Base-by-base conservation (phyloP, 2,329 filamentous ascomycete genomes). In the Nothophaeocryptopus gaeumannii region DNA sequence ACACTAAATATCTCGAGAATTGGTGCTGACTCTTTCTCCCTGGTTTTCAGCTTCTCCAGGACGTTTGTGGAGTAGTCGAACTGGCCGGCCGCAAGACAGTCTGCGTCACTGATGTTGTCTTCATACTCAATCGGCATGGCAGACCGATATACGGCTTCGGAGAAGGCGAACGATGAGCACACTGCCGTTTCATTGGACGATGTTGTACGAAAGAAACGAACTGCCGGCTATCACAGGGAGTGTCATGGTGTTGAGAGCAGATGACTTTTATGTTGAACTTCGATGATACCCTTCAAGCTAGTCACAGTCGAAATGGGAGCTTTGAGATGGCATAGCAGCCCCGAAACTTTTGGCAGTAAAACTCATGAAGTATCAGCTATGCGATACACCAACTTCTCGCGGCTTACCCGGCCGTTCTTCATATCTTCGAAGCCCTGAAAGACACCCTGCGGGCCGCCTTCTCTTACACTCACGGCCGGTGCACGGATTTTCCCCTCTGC, bases 41-140 rank as follows among this genome's bases (percentile, higher is more conserved):
- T 26, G 3, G 20, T 3, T 26, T 26, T 7, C 16, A 58, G 59
- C 30, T 64, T 1, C 40, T 67, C 2, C 46, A 44, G n/a, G 63
- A 67, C 31, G 54, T 59, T 34, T 53, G 50, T 32, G 62, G 60
- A 0, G 47, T 67, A 2, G 55, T 63, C 0, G 56, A 60, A 33
- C 37, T 39, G 20, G 50, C 40, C 11, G 54, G 50, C 1, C 41
- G 55, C 7, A 86, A 86, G 67, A 88, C 85, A 0, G 74, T 88
- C 0, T 85, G 81, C 0, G 72, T 81, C 0, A 67, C 72, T 0
- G 85, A 88, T 56, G 84, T 82, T 54, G 78, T 82, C 63, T 81
- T 79, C 63, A 77, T 77, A 12, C 37, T 59, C 29, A 57, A 57
- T 12, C 39, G 54, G 3, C 34, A 50, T 5, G 53, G 55, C 2